A percentile compares a stretch with the other conserved stretches of the same genome.
Conservation (phyloP, 768 basidiomycete species). For the Auriscalpium vulgare region DNA sequence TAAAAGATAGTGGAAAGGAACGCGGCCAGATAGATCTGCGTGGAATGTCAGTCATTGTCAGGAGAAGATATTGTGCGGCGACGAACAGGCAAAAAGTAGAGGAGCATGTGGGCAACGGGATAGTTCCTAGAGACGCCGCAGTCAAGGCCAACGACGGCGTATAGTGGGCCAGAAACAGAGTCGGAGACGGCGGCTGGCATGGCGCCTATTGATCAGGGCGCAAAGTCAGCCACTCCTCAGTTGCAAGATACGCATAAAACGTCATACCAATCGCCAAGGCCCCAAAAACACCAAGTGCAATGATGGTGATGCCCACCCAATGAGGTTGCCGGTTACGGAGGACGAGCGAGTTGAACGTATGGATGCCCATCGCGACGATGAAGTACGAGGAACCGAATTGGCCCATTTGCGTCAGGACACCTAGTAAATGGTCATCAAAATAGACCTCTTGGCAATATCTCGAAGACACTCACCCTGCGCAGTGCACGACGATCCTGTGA, state of each 20-base stretch:
- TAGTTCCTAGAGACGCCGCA: conserved; percentile 44
- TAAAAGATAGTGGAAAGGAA: conserved; percentile 49
- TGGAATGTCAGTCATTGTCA: not conserved
- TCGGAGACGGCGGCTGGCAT: conserved; percentile 24
- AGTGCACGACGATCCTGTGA: not conserved
- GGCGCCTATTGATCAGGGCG: conserved; percentile 9
- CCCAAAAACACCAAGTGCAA: conserved; percentile 46
- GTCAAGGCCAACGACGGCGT: conserved; percentile 42
- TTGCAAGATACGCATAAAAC: not conserved
- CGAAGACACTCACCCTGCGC: not conserved
- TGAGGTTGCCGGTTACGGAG: conserved; percentile 44
- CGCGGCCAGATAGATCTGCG: conserved; percentile 51
- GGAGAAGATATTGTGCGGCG: not conserved
- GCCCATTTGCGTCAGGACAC: conserved; percentile 51
- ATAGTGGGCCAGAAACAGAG: conserved; percentile 34
- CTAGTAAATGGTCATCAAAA: conserved; percentile 25
- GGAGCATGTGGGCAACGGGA: conserved; percentile 36
- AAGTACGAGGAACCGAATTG: conserved; percentile 58
- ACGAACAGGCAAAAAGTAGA: conserved; percentile 58
- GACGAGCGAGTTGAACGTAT: conserved; percentile 61
- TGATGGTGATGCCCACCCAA: conserved; percentile 35
- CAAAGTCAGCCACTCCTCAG: not conserved
- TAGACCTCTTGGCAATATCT: not conserved
- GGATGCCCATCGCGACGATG: conserved; percentile 53
- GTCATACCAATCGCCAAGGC: conserved; percentile 42